Percentiles rank a stretch among this genome's conserved stretches.
phyloP scores from a whole-genome alignment of 192 early-diverging fungal genomes.

The Borealophlyctis nickersoniae region DNA sequence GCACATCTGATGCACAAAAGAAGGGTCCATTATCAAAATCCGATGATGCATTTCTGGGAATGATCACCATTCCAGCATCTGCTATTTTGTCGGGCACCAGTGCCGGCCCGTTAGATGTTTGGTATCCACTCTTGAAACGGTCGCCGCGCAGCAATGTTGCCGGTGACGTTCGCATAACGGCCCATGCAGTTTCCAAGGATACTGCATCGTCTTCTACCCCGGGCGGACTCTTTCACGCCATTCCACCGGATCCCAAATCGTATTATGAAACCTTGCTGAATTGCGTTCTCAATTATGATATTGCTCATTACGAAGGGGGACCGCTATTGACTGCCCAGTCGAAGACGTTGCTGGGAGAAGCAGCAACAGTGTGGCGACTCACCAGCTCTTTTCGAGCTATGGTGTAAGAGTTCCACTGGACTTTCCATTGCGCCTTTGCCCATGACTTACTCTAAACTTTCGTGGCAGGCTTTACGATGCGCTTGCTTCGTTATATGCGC shows the following conservation, averaged over 20 bases:
- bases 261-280: constrained; percentile 3
- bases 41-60: constrained; percentile 20
- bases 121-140: constrained; percentile 17
- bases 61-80: neutral
- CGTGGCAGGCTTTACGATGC: constrained; percentile 25
- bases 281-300: neutral
- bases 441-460: neutral
- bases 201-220: too few relatives aligned
- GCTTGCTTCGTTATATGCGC: constrained; percentile 13
- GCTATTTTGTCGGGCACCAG: neutral
- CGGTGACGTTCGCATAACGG: constrained; percentile 7
- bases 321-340: neutral
- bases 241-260: constrained; percentile 19
- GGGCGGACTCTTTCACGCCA: constrained; percentile 1
- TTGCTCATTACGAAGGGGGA: constrained; percentile 1
- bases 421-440: neutral
- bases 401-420: constrained; percentile 12
- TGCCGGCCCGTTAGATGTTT: neutral
- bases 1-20: neutral
- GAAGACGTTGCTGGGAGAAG: constrained; percentile 6
- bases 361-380: constrained; percentile 27
- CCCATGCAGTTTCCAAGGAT: neutral
- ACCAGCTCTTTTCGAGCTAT: constrained; percentile 10
- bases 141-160: constrained; percentile 20
- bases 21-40: neutral